Conservation (phyloP, 768 basidiomycete species). For the Rossbeevera mucosa region DNA sequence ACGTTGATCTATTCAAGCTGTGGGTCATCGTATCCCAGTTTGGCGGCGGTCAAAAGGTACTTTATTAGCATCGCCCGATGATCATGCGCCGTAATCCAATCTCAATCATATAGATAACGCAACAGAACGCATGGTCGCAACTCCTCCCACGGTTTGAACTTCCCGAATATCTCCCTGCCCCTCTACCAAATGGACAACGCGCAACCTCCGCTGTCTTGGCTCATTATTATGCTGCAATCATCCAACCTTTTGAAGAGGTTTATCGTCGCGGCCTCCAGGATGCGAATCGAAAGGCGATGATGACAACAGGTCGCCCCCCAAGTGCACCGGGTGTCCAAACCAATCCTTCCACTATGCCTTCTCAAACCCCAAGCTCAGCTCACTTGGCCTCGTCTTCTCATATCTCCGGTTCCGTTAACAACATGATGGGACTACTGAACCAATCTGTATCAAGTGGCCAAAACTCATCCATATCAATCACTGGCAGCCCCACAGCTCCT, state of each 20-base stretch:
- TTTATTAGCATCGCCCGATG: constrained; percentile 18
- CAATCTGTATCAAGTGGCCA: constrained; percentile 23
- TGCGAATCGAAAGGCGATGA: constrained; percentile 52
- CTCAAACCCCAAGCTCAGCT: constrained; percentile 12
- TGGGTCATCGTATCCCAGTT: constrained; percentile 57
- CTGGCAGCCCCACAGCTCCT: constrained; percentile 22
- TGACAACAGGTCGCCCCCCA: constrained; percentile 35
- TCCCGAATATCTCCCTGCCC: constrained; percentile 49
- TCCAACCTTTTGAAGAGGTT: constrained; percentile 68
- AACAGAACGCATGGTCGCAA: constrained; percentile 52
- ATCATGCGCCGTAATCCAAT: constrained; percentile 14
- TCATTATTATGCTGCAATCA: constrained; percentile 56
- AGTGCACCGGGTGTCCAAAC: constrained; percentile 12
- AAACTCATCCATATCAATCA: constrained; percentile 16
- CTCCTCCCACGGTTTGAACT: constrained; percentile 56
- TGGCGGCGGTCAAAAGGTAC: constrained; percentile 62
- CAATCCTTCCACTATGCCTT: constrained; percentile 17
- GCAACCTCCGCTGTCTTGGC: constrained; percentile 49
- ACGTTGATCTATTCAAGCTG: constrained; percentile 71
- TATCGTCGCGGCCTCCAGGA: constrained; percentile 61
- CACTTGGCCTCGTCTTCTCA: constrained; percentile 20
- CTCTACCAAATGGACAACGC: constrained; percentile 44
- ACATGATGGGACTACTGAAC: constrained; percentile 24
- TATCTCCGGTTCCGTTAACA: constrained; percentile 12
- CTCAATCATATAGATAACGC: constrained; percentile 37